Evolutionary conservation across 2,329 filamentous ascomycete species (phyloP).

Genomic region (Aspergillus sp.): DNA sequence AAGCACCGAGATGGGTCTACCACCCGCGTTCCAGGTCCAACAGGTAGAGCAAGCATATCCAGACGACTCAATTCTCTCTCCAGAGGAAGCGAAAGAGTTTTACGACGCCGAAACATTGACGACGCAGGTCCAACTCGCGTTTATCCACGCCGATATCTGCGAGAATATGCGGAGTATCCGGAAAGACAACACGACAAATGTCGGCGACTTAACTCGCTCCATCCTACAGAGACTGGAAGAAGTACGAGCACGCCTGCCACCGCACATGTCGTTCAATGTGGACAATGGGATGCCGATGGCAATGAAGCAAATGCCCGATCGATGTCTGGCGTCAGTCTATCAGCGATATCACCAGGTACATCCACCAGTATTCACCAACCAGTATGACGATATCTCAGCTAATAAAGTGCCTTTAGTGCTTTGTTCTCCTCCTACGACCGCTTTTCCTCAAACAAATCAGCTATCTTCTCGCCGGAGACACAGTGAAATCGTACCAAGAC

Average conservation of each 20-base stretch:
- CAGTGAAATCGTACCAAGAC: background rate
- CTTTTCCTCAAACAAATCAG: slow-evolving; percentile 11
- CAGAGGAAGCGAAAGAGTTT: background rate
- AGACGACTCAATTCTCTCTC: background rate
- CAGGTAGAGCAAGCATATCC: background rate
- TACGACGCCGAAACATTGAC: background rate
- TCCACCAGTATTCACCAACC: background rate
- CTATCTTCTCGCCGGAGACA: background rate
- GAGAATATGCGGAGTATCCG: background rate
- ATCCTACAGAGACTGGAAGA: background rate
- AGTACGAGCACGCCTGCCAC: background rate
- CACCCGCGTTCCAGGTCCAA: background rate
- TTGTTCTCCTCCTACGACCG: slow-evolving; percentile 13
- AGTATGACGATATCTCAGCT: too few species aligned
- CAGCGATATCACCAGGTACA: slow-evolving; percentile 15
- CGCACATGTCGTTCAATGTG: background rate
- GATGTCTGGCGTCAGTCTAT: slow-evolving; percentile 11
- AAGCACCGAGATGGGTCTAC: slow-evolving; percentile 11
- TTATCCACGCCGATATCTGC: background rate
- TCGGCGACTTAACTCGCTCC: background rate
- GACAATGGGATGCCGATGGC: background rate
- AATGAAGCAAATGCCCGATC: slow-evolving; percentile 5
- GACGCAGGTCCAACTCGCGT: background rate
- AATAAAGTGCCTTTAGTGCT: background rate
- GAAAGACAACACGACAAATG: background rate